Percentiles rank a stretch among this genome's conserved stretches.
These are phyloP conservation scores for Pterocarpus santalinus DNA, from an alignment of 306 rosid species.

Conservation along the genomic window DNA sequence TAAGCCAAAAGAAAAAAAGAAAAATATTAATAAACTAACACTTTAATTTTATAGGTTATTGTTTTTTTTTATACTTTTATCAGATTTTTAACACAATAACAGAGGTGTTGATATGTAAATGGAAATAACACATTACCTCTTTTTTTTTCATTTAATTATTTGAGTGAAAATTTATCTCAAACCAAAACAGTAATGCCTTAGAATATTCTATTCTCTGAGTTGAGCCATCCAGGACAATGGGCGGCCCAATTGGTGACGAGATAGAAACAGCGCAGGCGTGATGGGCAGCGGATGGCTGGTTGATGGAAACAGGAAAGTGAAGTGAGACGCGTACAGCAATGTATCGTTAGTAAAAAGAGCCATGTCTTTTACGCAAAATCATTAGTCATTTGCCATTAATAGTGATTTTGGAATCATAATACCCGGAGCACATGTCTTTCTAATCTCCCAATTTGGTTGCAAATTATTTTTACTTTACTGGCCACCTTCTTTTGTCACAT, in stretches of 20 bases:
- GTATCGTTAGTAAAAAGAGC: background rate
- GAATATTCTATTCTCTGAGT: conserved; percentile 4
- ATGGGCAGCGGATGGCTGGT: background rate
- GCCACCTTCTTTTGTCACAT: background rate
- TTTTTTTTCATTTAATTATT: too few species aligned
- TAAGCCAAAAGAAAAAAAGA: too few species aligned
- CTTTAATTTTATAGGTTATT: too few species aligned
- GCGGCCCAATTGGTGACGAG: conserved; percentile 11
- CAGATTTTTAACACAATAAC: too few species aligned
- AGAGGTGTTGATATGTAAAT: too few species aligned
- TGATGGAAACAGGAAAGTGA: conserved; percentile 23
- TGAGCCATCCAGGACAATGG: conserved; percentile 12
- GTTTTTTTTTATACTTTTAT: too few species aligned
- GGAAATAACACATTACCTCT: too few species aligned
- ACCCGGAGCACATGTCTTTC: conserved; percentile 45
- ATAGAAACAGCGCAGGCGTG: conserved; percentile 1
- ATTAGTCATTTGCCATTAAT: conserved; percentile 31
- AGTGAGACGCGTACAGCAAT: conserved; percentile 26
- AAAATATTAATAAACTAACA: too few species aligned
- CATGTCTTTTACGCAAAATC: conserved; percentile 46
- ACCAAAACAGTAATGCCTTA: background rate
- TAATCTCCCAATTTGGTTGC: background rate
- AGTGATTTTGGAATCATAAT: conserved; percentile 44
- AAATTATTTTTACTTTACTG: conserved; percentile 22
- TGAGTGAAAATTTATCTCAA: too few species aligned